Percentiles rank a stretch among this genome's conserved stretches.
phyloP scores from a whole-genome alignment of 73 alveolate species.

The Paramecium tetraurelia region DNA sequence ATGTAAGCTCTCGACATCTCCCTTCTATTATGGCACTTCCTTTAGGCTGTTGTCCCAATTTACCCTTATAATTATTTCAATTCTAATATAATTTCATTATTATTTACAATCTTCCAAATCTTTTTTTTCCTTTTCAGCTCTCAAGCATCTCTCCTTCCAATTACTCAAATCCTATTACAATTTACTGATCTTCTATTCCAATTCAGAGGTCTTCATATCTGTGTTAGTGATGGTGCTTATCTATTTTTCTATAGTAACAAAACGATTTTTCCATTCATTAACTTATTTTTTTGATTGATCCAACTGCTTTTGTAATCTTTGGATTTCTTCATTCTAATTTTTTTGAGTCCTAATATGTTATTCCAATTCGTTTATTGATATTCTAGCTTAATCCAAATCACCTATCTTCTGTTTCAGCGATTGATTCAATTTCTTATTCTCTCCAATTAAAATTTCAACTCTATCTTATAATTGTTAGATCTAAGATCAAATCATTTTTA shows the following conservation, averaged over 20 bases:
- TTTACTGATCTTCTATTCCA: neutral
- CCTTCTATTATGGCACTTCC: neutral
- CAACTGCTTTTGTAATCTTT: neutral
- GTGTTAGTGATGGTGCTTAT: neutral
- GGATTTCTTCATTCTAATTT: neutral
- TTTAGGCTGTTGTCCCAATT: neutral
- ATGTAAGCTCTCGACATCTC: neutral
- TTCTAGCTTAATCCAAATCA: neutral
- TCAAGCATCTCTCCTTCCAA: conserved; percentile 36
- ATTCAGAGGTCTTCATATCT: neutral
- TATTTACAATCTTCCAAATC: conserved; percentile 30
- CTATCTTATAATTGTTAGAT: neutral
- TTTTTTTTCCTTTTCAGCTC: conserved; percentile 28
- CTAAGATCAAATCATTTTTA: neutral
- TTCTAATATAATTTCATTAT: neutral
- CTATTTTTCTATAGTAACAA: neutral
- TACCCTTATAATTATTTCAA: neutral
- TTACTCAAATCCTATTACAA: neutral
- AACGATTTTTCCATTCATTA: neutral
- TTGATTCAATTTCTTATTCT: neutral
- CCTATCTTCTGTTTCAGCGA: neutral
- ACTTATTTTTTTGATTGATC: neutral
- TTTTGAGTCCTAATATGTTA: neutral
- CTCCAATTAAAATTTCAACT: neutral
- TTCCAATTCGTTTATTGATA: neutral